A percentile compares a stretch with the other conserved stretches of the same genome.
Conservation (phyloP, 2,329 filamentous ascomycete genomes). For the Hypoxylon sp. region DNA sequence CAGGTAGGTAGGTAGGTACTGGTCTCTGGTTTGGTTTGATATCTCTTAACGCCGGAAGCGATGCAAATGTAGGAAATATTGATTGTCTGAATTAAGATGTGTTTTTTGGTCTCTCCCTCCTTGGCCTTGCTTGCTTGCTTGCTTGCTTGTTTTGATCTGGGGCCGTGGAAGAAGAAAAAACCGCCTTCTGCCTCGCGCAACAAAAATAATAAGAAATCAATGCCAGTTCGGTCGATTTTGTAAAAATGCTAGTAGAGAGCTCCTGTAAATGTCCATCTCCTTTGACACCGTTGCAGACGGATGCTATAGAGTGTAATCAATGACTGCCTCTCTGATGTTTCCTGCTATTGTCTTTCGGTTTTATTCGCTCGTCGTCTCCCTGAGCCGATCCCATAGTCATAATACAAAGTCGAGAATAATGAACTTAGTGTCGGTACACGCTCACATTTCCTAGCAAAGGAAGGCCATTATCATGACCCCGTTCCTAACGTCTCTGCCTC, state of each 20-base stretch:
- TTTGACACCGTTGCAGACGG: conserved; percentile 27
- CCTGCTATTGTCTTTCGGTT: conserved; percentile 28
- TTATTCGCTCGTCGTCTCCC: conserved; percentile 29
- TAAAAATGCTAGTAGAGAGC: conserved; percentile 24
- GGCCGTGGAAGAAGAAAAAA: conserved; percentile 2
- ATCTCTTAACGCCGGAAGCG: conserved; percentile 26
- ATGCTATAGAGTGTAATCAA: conserved; percentile 40
- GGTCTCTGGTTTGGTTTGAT: conserved; percentile 22
- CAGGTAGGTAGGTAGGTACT: conserved; percentile 5
- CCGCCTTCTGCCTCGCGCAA: conserved; percentile 10
- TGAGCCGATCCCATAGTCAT: conserved; percentile 42
- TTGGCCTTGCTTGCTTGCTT: conserved; percentile 7
- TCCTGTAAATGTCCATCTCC: conserved; percentile 8
- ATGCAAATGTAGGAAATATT: conserved; percentile 14
- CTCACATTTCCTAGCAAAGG: conserved; percentile 33
- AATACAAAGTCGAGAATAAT: conserved; percentile 45
- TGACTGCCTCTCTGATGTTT: conserved; percentile 29
- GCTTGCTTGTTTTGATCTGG: conserved; percentile 6
- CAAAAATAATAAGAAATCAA: conserved; percentile 26
- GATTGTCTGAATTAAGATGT: conserved; percentile 18
- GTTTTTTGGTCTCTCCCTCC: conserved; percentile 1
- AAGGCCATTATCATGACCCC: conserved; percentile 30
- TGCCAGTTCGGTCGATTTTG: conserved; percentile 21
- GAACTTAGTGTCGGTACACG: conserved; percentile 31
- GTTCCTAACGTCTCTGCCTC: conserved; percentile 63